phyloP scores from a whole-genome alignment of 768 basidiomycete genomes.

The Sarcomyxa edulis region DNA sequence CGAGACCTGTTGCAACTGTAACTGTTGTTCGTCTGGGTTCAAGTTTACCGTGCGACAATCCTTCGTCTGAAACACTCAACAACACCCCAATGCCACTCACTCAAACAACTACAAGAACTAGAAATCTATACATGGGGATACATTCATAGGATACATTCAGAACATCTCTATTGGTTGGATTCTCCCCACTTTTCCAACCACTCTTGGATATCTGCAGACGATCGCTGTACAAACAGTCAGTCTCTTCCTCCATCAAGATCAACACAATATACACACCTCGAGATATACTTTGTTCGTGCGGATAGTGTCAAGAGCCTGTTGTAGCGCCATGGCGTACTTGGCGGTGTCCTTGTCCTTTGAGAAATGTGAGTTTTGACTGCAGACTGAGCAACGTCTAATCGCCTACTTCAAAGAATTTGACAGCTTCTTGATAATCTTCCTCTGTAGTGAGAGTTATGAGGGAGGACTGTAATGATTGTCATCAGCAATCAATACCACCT shows the following conservation, averaged over 20 bases:
- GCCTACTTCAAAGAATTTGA: constrained; percentile 72
- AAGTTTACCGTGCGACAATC: no score
- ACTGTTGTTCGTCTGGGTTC: constrained; percentile 5
- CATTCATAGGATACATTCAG: background rate
- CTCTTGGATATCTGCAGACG: constrained; percentile 45
- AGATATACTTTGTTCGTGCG: constrained; percentile 56
- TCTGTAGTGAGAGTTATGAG: constrained; percentile 53
- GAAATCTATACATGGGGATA: background rate
- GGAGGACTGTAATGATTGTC: constrained; percentile 19
- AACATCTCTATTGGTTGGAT: background rate
- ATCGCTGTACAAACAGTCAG: constrained; percentile 35
- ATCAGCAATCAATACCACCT: background rate
- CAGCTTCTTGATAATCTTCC: constrained; percentile 57
- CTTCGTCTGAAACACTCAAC: no score
- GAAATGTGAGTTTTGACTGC: constrained; percentile 11
- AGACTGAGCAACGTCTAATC: constrained; percentile 11
- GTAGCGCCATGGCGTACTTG: constrained; percentile 58
- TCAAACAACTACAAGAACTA: background rate
- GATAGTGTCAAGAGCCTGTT: constrained; percentile 67
- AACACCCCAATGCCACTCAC: no score
- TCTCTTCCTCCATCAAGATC: background rate
- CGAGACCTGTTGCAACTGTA: no score
- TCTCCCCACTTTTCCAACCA: constrained; percentile 47
- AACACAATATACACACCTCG: constrained; percentile 33
- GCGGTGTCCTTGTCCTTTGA: constrained; percentile 59